Conservation (phyloP, 768 basidiomycete species). For the Pisolithus sp. region DNA sequence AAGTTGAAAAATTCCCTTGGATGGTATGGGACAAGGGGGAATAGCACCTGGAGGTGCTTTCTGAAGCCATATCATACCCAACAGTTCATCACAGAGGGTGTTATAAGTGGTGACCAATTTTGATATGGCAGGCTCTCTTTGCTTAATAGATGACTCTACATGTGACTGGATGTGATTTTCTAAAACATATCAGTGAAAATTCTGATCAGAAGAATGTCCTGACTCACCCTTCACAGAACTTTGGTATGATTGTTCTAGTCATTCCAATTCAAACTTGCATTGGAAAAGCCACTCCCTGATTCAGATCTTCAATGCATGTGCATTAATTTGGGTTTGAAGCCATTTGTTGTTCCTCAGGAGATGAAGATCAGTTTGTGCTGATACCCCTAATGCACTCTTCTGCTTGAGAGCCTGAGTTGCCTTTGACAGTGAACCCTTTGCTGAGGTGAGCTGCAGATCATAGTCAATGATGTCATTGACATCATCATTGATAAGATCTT, state of each 20-base stretch:
- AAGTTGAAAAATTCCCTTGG: conserved; percentile 21
- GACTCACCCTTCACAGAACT: conserved; percentile 14
- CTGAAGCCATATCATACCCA: conserved; percentile 7
- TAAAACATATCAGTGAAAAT: conserved; percentile 5
- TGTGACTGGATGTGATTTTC: conserved; percentile 23
- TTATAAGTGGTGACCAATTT: conserved; percentile 24
- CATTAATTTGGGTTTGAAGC: conserved; percentile 13
- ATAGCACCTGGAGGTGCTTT: conserved; percentile 22
- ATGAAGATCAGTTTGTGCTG: conserved; percentile 1
- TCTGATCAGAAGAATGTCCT: not conserved
- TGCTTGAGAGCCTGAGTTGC: not conserved
- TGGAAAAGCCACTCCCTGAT: conserved; percentile 12
- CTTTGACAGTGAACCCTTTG: not conserved
- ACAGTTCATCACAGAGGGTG: conserved; percentile 18
- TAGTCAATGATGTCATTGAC: not conserved
- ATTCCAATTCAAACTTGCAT: conserved; percentile 14
- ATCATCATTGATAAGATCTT: not conserved
- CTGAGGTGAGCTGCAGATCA: conserved; percentile 1
- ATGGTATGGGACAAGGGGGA: conserved; percentile 18
- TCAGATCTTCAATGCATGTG: conserved; percentile 12
- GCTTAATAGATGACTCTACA: conserved; percentile 19
- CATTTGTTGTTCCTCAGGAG: conserved; percentile 3
- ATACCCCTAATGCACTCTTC: not conserved
- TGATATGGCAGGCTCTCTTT: conserved; percentile 23
- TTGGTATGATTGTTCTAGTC: conserved; percentile 9